A percentile compares a stretch with the other conserved stretches of the same genome.
These are phyloP conservation scores for Malus sylvestris DNA, from an alignment of 306 rosid genomes.

Conservation along the genomic window DNA sequence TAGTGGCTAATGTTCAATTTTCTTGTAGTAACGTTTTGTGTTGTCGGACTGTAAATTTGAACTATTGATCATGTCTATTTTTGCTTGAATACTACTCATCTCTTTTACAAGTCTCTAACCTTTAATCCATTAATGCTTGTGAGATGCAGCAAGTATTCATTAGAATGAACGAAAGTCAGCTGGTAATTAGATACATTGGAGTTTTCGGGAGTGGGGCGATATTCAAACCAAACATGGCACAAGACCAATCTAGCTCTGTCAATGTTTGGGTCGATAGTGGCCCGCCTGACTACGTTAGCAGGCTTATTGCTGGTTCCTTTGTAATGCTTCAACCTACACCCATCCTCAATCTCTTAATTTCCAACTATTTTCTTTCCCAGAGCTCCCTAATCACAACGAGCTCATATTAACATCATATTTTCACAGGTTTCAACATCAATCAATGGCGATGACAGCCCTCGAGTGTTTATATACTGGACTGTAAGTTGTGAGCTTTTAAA, in stretches of 20 bases:
- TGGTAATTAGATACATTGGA: background rate
- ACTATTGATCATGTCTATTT: no score
- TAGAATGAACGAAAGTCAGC: background rate
- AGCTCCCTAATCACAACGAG: background rate
- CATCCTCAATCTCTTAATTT: background rate
- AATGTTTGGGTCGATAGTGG: background rate
- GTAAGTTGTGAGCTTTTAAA: background rate
- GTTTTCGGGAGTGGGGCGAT: background rate
- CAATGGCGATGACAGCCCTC: background rate
- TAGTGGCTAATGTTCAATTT: no score
- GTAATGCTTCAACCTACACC: conserved; percentile 4
- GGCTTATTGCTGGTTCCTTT: background rate
- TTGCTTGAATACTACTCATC: background rate
- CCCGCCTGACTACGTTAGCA: background rate
- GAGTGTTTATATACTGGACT: conserved; percentile 12
- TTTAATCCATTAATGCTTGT: background rate
- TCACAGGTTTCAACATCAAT: background rate
- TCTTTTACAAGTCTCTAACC: background rate
- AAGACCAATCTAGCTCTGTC: background rate
- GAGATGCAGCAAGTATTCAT: background rate
- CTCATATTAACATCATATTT: background rate
- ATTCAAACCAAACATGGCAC: background rate
- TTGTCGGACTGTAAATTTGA: no score
- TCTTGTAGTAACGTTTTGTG: no score
- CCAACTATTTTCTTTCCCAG: background rate